Base-by-base conservation (phyloP, 1,284 basidiomycete genomes). In the Exobasidium rhododendri region DNA sequence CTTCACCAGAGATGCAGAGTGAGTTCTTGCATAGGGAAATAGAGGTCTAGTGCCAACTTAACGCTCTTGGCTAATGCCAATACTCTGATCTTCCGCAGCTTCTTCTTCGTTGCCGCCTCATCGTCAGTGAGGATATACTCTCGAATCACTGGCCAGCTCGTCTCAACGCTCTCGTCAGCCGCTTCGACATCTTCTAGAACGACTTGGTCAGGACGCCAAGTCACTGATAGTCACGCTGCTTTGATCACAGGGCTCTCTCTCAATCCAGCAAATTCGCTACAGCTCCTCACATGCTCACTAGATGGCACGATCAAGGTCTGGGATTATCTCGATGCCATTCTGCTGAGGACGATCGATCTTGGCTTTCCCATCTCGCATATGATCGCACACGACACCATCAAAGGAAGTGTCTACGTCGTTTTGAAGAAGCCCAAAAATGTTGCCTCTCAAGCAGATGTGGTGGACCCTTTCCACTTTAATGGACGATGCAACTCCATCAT, bases 261-360 rank as follows among this genome's bases (percentile, higher is more conserved):
- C 61, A 90, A 88, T 77, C 92, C 94, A 2, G 85, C 87, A 67
- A 97, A 97, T 81, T 84, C 87, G 17, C 89, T 93, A 64, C 94
- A 97, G 80, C 82, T 97, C 61, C 86, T 97, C 70, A 92, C 92
- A 7, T 87, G 87, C 31, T 91, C 91, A 1, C 80, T 88, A 58
- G 90, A 94, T 72, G 94, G 94, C 11, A 85, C 85, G 28, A 81
- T 97, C 68, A 87, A 91, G 78, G 83, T 94, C 11, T 97, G 94
- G 94, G 92, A 97, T 81, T 94, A 90, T 79, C 83, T 94, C 56
- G 93, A 97, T 67, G 93, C 88, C 0, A 83, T 85, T 2, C 82
- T 96, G 14, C 83, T 97, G 59, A 86, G 88, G 66, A 68, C 64
- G 7, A 65, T 78, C 47, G 65, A 73, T 52, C 59, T 78, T 47